Evolutionary conservation across 2,329 filamentous ascomycete genomes (phyloP), one percentile per base, ranked within the genome.

Genomic region (Plectosphaerella cucumerina): DNA sequence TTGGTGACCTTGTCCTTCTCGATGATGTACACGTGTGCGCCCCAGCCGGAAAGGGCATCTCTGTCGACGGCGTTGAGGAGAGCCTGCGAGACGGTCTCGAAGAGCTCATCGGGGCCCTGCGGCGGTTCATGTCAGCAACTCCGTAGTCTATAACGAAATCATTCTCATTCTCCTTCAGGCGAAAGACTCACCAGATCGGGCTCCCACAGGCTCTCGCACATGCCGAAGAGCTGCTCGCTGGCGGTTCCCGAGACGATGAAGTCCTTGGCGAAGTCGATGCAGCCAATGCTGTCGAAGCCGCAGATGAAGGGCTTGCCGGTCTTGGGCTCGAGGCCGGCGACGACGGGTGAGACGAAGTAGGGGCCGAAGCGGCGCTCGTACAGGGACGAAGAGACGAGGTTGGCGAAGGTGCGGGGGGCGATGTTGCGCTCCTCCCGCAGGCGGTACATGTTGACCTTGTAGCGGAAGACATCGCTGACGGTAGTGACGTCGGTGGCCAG

Each of bases 1-100:
- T 97, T 97, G 65, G 94, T 97, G 57, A 99, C 90, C 88, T 97
- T 97, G 77, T 96, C 92, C 83, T 99, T 99, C 80, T 97, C 94
- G 71, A 99, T 96, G 67, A 99, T 96, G 77, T 97, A 99, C 62
- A 99, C 94, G 68, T 99, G 91, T 37, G 94, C 94, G 68, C 94
- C 94, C 94, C 94, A 97, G 58, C 94, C 94, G 35, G 93, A 97
- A 57, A 99, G 80, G 49, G 94, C 94, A 73, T 99, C 94, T 75
- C 94, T 84, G 73, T 99, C 94, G 52, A 97, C 90, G 53, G 94
- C 94, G 72, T 95, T 97, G 61, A 99, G 81, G 54, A 99, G 81
- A 48, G 93, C 86, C 75, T 99, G 94, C 45, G 94, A 97, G 68
- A 97, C 90, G 56, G 94, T 99, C 77, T 99, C 94, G 74, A 99